Conservation (phyloP, 1,139 yeast species). For the Blastobotrys proliferans region DNA sequence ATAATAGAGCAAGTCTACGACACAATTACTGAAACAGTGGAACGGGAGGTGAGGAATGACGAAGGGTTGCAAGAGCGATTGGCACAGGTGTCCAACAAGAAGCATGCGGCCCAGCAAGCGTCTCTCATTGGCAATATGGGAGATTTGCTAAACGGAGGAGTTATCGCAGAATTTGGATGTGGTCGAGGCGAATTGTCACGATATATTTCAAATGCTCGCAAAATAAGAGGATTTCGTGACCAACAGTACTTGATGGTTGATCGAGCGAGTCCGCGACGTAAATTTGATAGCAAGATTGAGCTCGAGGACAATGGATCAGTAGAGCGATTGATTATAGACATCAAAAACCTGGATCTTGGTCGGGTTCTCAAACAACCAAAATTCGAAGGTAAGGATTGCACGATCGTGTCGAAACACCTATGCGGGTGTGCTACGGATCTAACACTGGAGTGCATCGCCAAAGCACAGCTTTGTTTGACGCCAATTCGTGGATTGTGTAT, state of each 20-base stretch:
- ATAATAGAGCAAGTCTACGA: conserved; percentile 33
- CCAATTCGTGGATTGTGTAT: conserved; percentile 56
- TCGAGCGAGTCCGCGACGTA: conserved; percentile 73
- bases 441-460: conserved; percentile 62
- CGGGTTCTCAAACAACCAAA: conserved; percentile 1
- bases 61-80: conserved; percentile 40
- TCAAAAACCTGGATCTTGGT: conserved; percentile 63
- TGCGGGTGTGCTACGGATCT: conserved; percentile 95
- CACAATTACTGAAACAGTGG: conserved; percentile 17
- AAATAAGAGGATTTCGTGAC: no score
- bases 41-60: conserved; percentile 22
- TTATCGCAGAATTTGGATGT: conserved; percentile 79
- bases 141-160: conserved; percentile 38
- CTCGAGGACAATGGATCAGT: conserved; percentile 34
- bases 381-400: conserved; percentile 30
- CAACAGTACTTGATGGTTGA: conserved; percentile 58
- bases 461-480: conserved; percentile 32
- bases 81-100: conserved; percentile 51
- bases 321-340: conserved; percentile 65
- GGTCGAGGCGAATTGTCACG: conserved; percentile 84
- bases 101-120: conserved; percentile 80
- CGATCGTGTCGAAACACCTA: conserved; percentile 78
- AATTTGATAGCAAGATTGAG: conserved; percentile 63
- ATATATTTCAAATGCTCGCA: conserved; percentile 43
- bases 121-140: conserved; percentile 71